Percentiles rank a stretch among this genome's conserved stretches.
Conservation (phyloP, 805 yeast species). For the Brettanomyces bruxellensis region DNA sequence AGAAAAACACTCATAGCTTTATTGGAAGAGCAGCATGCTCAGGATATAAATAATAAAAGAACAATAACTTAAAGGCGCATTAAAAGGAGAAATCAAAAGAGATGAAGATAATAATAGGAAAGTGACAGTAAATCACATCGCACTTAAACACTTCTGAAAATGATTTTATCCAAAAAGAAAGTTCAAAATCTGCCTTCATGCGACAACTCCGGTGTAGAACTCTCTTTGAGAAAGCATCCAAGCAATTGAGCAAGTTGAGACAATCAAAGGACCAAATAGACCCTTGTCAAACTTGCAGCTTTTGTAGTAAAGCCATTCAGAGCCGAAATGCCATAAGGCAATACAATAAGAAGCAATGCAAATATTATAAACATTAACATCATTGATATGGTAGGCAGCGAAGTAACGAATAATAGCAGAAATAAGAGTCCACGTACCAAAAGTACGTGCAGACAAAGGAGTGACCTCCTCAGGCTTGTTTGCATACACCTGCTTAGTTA, state of each 20-base stretch:
- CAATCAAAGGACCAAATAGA: constrained; percentile 79
- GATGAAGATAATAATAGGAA: too few relatives aligned
- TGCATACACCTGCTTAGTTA: constrained; percentile 77
- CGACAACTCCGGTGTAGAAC: constrained; percentile 32
- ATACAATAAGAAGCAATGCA: constrained; percentile 73
- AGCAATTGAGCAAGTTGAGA: constrained; percentile 57
- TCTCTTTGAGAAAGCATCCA: constrained; percentile 79
- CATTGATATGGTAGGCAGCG: constrained; percentile 71
- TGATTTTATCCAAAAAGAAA: too few relatives aligned
- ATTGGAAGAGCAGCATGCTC: too few relatives aligned
- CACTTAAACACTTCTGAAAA: too few relatives aligned
- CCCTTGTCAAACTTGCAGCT: constrained; percentile 86
- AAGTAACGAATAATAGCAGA: constrained; percentile 78
- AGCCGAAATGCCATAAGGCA: constrained; percentile 75
- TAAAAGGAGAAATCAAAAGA: too few relatives aligned
- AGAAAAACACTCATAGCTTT: too few relatives aligned
- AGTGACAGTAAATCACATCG: too few relatives aligned
- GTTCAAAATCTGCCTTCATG: not conserved
- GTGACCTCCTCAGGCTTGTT: constrained; percentile 49
- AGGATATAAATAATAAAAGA: too few relatives aligned
- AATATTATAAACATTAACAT: constrained; percentile 66
- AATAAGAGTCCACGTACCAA: constrained; percentile 95
- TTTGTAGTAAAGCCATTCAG: constrained; percentile 73
- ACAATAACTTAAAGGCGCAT: too few relatives aligned
- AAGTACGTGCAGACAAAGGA: constrained; percentile 81